Evolutionary conservation across 2,329 filamentous ascomycete species (phyloP).

Genomic region (Pyricularia grisea): DNA sequence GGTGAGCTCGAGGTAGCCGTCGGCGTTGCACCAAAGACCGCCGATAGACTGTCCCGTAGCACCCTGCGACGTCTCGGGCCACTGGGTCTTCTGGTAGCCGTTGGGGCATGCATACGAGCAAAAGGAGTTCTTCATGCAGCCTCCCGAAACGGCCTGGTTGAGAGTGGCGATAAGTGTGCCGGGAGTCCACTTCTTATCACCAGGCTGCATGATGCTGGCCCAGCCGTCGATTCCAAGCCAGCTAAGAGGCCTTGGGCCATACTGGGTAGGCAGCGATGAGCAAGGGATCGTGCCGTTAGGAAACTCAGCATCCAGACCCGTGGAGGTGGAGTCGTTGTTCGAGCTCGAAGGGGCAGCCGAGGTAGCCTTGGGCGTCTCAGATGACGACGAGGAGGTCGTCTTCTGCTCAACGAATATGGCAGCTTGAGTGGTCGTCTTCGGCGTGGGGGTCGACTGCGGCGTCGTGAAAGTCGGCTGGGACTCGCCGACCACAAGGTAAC

Average conservation of each 20-base stretch:
- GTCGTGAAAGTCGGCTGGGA: slow-evolving; percentile 44
- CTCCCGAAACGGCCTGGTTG: slow-evolving; percentile 50
- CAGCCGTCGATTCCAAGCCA: slow-evolving; percentile 68
- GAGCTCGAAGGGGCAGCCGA: slow-evolving; percentile 16
- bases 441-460: slow-evolving; percentile 17
- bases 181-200: slow-evolving; percentile 32
- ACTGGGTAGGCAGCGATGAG: slow-evolving; percentile 64
- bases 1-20: slow-evolving; percentile 69
- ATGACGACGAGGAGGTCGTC: slow-evolving; percentile 24
- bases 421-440: slow-evolving; percentile 20
- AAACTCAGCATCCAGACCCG: slow-evolving; percentile 59
- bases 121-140: slow-evolving; percentile 56
- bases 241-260: slow-evolving; percentile 63
- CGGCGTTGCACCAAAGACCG: slow-evolving; percentile 67
- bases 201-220: slow-evolving; percentile 64
- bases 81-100: slow-evolving; percentile 89
- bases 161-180: slow-evolving; percentile 54
- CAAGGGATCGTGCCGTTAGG: slow-evolving; percentile 67
- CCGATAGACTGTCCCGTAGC: slow-evolving; percentile 75
- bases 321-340: slow-evolving; percentile 21
- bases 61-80: slow-evolving; percentile 67
- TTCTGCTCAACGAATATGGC: slow-evolving; percentile 20
- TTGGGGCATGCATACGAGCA: slow-evolving; percentile 92
- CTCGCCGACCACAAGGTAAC: slow-evolving; percentile 57
- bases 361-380: slow-evolving; percentile 19